These are phyloP conservation scores for Pseudozyma flocculosa DNA, from an alignment of 1,284 basidiomycete genomes.

Conservation along the genomic window DNA sequence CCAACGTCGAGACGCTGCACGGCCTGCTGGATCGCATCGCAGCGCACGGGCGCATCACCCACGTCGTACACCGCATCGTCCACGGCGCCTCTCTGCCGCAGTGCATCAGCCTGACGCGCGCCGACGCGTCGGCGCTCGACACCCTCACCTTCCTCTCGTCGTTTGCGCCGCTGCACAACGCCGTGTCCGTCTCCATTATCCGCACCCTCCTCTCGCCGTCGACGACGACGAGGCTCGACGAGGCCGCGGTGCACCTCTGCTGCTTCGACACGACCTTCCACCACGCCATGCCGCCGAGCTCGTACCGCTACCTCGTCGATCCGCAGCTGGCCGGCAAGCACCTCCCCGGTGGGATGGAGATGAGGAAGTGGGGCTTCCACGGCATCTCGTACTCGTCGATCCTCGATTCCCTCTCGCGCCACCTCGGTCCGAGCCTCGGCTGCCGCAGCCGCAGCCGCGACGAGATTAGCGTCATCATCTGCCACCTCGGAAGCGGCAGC, in stretches of 20 bases:
- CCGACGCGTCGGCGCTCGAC: constrained; percentile 3
- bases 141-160: constrained; percentile 11
- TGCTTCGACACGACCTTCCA: constrained; percentile 28
- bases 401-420: constrained; percentile 1
- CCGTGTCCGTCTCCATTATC: constrained; percentile 12
- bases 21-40: constrained; percentile 1
- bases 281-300: constrained; percentile 4
- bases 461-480: constrained; percentile 16
- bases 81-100: constrained; percentile 17
- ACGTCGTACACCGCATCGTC: constrained; percentile 19
- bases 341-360: constrained; percentile 16
- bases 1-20: background rate
- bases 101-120: constrained; percentile 6
- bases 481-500: constrained; percentile 20
- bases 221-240: background rate
- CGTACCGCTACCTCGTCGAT: constrained; percentile 9
- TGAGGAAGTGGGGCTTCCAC: constrained; percentile 26
- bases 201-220: constrained; percentile 5
- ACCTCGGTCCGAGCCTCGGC: background rate
- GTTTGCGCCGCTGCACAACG: constrained; percentile 28
- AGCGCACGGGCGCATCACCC: background rate
- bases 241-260: background rate
- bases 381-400: constrained; percentile 18
- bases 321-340: constrained; percentile 2
- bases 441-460: no score